Evolutionary conservation across 2,329 filamentous ascomycete genomes (phyloP).

Genomic region (Microcera coccophila): DNA sequence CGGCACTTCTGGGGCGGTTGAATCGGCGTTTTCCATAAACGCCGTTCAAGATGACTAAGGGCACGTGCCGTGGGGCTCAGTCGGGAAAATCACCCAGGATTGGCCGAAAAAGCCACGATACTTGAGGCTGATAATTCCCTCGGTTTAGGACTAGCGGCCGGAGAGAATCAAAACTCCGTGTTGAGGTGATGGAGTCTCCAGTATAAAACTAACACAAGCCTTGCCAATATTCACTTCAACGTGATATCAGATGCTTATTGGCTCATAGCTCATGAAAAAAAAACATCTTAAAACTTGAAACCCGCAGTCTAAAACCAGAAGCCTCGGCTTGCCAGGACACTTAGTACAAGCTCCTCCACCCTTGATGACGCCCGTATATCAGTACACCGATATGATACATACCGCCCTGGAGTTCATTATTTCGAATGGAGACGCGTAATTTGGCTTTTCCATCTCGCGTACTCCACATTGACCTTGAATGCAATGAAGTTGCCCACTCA

Average conservation of each 20-base stretch:
- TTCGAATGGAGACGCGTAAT: background rate
- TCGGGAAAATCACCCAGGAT: slow-evolving; percentile 3
- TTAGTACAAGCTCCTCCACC: slow-evolving; percentile 27
- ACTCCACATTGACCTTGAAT: slow-evolving; percentile 13
- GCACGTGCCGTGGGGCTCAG: slow-evolving; percentile 1
- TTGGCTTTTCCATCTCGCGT: slow-evolving; percentile 1
- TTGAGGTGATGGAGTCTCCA: too few species aligned
- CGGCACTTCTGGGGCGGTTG: slow-evolving; percentile 6
- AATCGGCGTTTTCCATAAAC: slow-evolving; percentile 16
- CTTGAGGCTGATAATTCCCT: slow-evolving; percentile 6
- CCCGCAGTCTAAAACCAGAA: slow-evolving; percentile 26
- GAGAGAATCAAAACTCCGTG: slow-evolving; percentile 16
- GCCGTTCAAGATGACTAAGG: slow-evolving; percentile 7
- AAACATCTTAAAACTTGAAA: slow-evolving; percentile 19
- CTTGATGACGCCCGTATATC: slow-evolving; percentile 29
- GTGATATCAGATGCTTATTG: too few species aligned
- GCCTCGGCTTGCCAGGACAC: slow-evolving; percentile 22
- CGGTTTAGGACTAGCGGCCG: slow-evolving; percentile 1
- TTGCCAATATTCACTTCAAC: too few species aligned
- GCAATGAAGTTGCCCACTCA: slow-evolving; percentile 29
- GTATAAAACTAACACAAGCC: too few species aligned
- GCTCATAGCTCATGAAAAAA: too few species aligned
- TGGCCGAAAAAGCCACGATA: slow-evolving; percentile 7
- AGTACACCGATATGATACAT: slow-evolving; percentile 32
- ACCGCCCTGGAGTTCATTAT: slow-evolving; percentile 21